Base-by-base conservation (phyloP, 371 early-diverging fungal genomes). In the Smittium mucronatum region DNA sequence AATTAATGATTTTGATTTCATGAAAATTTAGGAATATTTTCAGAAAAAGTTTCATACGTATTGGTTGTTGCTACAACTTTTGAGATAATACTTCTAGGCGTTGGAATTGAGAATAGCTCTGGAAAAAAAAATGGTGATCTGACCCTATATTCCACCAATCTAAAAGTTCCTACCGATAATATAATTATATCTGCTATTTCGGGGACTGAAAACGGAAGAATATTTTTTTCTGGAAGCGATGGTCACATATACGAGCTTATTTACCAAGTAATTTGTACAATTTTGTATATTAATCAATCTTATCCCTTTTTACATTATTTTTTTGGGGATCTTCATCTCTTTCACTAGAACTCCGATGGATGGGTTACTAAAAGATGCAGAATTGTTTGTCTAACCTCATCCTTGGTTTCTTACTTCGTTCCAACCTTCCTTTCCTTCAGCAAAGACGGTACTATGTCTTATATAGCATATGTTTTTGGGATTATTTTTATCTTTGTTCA, bases 201-300 rank as follows among this genome's bases (percentile, higher is more conserved):
- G 25, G 92, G 92, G 2, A 89, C 93, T 1, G 74, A 73, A 2
- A 77, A 82, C 2, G 97, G 95, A 0, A 83, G 97, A 25, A 85
- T 95, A 29, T 93, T 95, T 58, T 84, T 93, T 85, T 78, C 88
- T 33, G 93, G 93, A 61, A 84, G 78, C 69, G 86, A 89, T 71
- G 93, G 93, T 30, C 80, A 85, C 60, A 72, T 97, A 0, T 92
- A 90, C 78, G 97, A 97, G 81, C 74, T 95, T 34, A 76, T 80
- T 33, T 94, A 95, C 71, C 83, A 86, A 73, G 75, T 84, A 33
- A 85, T 47, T 11, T 21, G 11, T 21, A 11, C 21, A 11, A 5
- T 21, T 47, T 47, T 21, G 11, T 21, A 5, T 47, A 11, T 21
- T 47, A 11, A 11, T 47, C 21, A 11, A 11, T 47, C 21, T 47